These are phyloP conservation scores for Lyophyllum decastes DNA, from an alignment of 768 basidiomycete genomes.

Conservation along the genomic window DNA sequence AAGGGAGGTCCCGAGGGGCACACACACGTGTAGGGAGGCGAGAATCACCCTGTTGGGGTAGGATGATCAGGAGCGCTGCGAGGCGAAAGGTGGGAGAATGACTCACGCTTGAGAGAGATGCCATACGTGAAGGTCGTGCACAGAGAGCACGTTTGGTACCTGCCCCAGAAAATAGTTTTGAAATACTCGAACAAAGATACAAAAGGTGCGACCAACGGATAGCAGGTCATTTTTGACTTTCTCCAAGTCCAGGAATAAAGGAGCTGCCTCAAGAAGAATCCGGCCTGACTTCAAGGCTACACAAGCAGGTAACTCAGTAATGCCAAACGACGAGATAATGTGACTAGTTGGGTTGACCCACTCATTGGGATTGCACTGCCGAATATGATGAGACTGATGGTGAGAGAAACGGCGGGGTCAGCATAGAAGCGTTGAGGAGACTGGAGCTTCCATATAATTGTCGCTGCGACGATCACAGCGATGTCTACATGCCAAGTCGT, in stretches of 20 bases:
- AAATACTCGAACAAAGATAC: neutral
- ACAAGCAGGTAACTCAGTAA: neutral
- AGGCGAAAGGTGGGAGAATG: neutral
- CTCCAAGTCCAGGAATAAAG: conserved; percentile 48
- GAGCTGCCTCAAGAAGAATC: conserved; percentile 54
- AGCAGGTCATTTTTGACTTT: conserved; percentile 50
- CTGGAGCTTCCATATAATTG: conserved; percentile 48
- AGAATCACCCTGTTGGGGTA: conserved; percentile 40
- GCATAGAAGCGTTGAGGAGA: conserved; percentile 52
- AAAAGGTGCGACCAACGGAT: conserved; percentile 29
- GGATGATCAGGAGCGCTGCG: neutral
- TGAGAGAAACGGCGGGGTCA: conserved; percentile 52
- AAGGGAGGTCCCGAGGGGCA: conserved; percentile 46
- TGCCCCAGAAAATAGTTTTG: neutral
- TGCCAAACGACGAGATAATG: neutral
- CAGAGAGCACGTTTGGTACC: conserved; percentile 11
- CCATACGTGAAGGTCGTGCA: conserved; percentile 38
- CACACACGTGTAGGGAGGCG: conserved; percentile 56
- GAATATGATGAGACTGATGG: conserved; percentile 54
- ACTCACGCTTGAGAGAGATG: conserved; percentile 55
- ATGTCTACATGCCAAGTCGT: conserved; percentile 36
- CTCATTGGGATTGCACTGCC: conserved; percentile 53
- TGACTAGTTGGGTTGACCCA: conserved; percentile 21
- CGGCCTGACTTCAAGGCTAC: conserved; percentile 47
- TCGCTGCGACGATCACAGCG: conserved; percentile 53